phyloP scores from a whole-genome alignment of 2,329 filamentous ascomycete species.

The Colletotrichum tabaci region DNA sequence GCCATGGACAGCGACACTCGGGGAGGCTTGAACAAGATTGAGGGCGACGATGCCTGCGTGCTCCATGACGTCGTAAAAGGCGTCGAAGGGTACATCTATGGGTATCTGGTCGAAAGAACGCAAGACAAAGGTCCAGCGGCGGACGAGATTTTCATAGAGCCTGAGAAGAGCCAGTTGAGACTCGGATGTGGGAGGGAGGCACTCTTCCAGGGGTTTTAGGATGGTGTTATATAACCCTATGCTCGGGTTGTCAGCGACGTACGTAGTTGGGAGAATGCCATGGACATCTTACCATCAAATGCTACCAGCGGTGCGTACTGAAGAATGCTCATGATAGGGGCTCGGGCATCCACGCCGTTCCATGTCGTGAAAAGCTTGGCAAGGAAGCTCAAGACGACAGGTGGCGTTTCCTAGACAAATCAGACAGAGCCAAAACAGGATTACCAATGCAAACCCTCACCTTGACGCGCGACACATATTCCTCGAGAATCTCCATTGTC shows the following conservation, averaged over 20 bases:
- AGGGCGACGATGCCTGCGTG: constrained; percentile 71
- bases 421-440: constrained; percentile 10
- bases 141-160: constrained; percentile 78
- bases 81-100: constrained; percentile 51
- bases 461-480: constrained; percentile 71
- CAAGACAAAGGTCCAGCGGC: constrained; percentile 68
- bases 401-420: constrained; percentile 49
- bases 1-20: constrained; percentile 62
- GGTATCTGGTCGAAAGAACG: constrained; percentile 56
- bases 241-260: constrained; percentile 44
- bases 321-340: constrained; percentile 71
- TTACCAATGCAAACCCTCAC: constrained; percentile 53
- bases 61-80: constrained; percentile 59
- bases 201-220: constrained; percentile 65
- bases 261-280: neutral
- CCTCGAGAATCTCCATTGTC: constrained; percentile 68
- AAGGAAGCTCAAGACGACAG: constrained; percentile 66
- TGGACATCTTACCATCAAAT: constrained; percentile 65
- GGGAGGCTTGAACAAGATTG: constrained; percentile 70
- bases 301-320: constrained; percentile 67
- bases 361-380: constrained; percentile 70
- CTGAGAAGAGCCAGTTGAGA: constrained; percentile 73
- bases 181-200: constrained; percentile 48
- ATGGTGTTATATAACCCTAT: constrained; percentile 66
- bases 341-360: constrained; percentile 71